phyloP scores from a whole-genome alignment of 768 basidiomycete species.

The Myochromella boudieri region DNA sequence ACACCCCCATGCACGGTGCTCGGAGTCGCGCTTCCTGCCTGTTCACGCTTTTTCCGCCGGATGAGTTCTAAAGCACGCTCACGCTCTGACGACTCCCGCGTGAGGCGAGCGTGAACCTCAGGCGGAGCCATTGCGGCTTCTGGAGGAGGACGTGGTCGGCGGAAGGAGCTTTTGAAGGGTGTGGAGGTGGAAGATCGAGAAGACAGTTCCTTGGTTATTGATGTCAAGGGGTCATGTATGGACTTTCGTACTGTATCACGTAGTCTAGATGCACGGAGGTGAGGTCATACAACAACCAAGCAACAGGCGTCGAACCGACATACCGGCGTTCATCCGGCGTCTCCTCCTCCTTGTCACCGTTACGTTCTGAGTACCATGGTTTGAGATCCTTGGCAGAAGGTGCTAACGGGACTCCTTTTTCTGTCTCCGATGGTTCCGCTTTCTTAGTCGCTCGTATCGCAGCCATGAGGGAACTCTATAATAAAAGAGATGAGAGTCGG shows the following conservation, averaged over 20 bases:
- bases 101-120: slow-evolving; percentile 56
- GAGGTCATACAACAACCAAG: neutral
- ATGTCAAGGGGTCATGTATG: slow-evolving; percentile 69
- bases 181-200: slow-evolving; percentile 29
- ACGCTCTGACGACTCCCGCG: slow-evolving; percentile 75
- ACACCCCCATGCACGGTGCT: slow-evolving; percentile 59
- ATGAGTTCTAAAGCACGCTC: slow-evolving; percentile 75
- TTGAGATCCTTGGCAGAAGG: slow-evolving; percentile 76
- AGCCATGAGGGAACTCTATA: slow-evolving; percentile 44
- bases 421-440: slow-evolving; percentile 47
- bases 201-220: slow-evolving; percentile 67
- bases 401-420: slow-evolving; percentile 72
- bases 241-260: slow-evolving; percentile 66
- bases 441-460: slow-evolving; percentile 53
- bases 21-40: slow-evolving; percentile 66
- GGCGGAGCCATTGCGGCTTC: slow-evolving; percentile 29
- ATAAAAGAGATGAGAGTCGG: neutral
- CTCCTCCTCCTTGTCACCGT: slow-evolving; percentile 15
- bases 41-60: slow-evolving; percentile 61
- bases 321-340: slow-evolving; percentile 33
- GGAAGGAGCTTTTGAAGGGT: slow-evolving; percentile 16
- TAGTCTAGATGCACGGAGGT: slow-evolving; percentile 37
- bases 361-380: slow-evolving; percentile 67
- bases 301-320: slow-evolving; percentile 2
- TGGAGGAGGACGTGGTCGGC: slow-evolving; percentile 16